These are phyloP conservation scores for Penicillium aurantiogriseum DNA, from an alignment of 2,329 filamentous ascomycete species.

Conservation along the genomic window DNA sequence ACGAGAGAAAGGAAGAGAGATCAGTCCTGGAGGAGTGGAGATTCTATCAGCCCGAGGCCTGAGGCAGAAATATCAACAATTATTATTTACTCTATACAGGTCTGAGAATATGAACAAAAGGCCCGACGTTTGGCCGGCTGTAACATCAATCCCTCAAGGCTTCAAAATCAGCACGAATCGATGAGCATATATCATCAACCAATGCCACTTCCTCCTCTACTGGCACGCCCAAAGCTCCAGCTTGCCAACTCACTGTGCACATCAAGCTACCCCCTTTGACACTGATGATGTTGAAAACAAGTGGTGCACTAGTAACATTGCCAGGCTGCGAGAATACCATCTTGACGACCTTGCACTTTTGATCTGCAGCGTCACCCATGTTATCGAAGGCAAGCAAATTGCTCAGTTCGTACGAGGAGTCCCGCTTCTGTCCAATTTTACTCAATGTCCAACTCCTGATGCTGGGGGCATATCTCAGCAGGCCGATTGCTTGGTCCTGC, in stretches of 20 bases:
- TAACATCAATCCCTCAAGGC: background rate
- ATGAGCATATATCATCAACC: constrained; percentile 17
- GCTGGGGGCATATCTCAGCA: constrained; percentile 44
- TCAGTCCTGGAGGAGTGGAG: background rate
- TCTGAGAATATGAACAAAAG: background rate
- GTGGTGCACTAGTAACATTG: constrained; percentile 36
- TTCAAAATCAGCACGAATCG: constrained; percentile 14
- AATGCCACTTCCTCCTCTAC: constrained; percentile 27
- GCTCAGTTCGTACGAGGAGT: constrained; percentile 48
- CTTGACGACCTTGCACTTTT: constrained; percentile 27
- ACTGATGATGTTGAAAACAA: constrained; percentile 46
- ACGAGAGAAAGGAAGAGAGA: background rate
- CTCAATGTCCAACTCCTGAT: constrained; percentile 42
- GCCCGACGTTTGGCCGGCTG: background rate
- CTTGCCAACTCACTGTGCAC: constrained; percentile 45
- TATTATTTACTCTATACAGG: background rate
- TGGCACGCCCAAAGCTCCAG: constrained; percentile 41
- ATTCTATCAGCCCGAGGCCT: background rate
- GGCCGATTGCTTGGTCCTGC: constrained; percentile 43
- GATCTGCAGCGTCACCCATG: constrained; percentile 23
- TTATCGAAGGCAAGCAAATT: constrained; percentile 45
- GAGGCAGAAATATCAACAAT: background rate
- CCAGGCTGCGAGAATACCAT: constrained; percentile 49
- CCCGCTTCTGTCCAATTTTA: constrained; percentile 41
- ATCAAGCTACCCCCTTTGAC: constrained; percentile 41